Percentiles rank a stretch among this genome's conserved stretches.
phyloP scores from a whole-genome alignment of 768 basidiomycete species.

The Tricholoma sp. region DNA sequence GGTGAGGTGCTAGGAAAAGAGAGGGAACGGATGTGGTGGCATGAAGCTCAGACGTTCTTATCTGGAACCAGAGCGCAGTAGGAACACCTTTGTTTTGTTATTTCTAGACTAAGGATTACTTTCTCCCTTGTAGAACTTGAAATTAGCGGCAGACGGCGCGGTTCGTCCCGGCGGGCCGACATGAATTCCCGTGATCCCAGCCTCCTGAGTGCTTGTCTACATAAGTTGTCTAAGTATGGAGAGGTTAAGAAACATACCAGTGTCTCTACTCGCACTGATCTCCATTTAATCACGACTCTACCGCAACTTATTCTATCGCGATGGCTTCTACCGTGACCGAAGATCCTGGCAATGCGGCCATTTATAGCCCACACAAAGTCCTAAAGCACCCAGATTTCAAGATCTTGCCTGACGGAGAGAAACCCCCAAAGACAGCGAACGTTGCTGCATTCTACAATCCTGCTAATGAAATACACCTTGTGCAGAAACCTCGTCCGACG shows the following conservation, averaged over 20 bases:
- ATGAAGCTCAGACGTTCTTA: constrained; percentile 38
- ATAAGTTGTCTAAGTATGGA: no score
- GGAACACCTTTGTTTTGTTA: background rate
- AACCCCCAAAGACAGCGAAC: constrained; percentile 41
- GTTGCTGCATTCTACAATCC: constrained; percentile 66
- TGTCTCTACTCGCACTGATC: background rate
- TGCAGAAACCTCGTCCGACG: constrained; percentile 56
- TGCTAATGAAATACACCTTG: constrained; percentile 57
- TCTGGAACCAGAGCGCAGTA: background rate
- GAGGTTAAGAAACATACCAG: no score
- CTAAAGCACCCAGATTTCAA: constrained; percentile 53
- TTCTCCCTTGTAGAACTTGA: background rate
- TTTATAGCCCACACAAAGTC: constrained; percentile 52
- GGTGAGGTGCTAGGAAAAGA: constrained; percentile 62
- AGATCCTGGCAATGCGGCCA: constrained; percentile 33
- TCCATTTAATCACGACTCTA: background rate
- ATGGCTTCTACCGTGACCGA: constrained; percentile 24
- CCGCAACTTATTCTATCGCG: background rate
- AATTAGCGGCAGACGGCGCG: background rate
- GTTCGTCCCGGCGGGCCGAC: background rate
- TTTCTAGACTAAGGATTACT: background rate
- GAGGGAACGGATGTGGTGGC: constrained; percentile 73
- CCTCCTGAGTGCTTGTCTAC: background rate
- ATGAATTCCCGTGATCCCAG: background rate
- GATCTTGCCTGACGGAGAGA: constrained; percentile 45